Percentiles rank a stretch among this genome's conserved stretches.
phyloP scores from a whole-genome alignment of 129 eudicot genomes.

The Flaveria linearis region DNA sequence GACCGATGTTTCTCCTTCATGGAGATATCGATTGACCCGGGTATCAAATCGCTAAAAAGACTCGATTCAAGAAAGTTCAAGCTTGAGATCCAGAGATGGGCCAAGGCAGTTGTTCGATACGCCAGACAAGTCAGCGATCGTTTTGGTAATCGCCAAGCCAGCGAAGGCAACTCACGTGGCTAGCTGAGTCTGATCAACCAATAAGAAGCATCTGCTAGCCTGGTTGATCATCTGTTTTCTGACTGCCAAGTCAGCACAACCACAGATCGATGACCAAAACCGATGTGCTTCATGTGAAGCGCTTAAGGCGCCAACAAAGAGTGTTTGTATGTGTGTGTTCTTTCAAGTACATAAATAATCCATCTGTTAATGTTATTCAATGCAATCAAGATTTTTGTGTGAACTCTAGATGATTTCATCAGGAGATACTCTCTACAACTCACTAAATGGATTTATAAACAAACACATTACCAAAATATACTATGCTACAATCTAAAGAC shows the following conservation, averaged over 20 bases:
- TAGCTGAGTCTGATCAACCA: not conserved
- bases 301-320: not conserved
- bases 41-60: conserved; percentile 48
- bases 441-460: not conserved
- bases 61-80: conserved; percentile 72
- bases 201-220: not conserved
- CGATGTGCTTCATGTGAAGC: not conserved
- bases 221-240: not conserved
- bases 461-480: not conserved
- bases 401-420: conserved; percentile 1
- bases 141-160: conserved; percentile 50
- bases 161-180: conserved; percentile 49
- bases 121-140: conserved; percentile 71
- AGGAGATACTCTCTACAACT: too few relatives aligned
- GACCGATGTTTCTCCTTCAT: conserved; percentile 56
- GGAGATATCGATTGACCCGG: conserved; percentile 60
- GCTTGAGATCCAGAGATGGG: conserved; percentile 65
- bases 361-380: not conserved
- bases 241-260: conserved; percentile 13
- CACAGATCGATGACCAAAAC: not conserved
- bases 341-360: not conserved
- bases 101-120: conserved; percentile 64
- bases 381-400: conserved; percentile 24
- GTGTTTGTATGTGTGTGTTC: not conserved
- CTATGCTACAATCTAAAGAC: conserved; percentile 15